phyloP scores from a whole-genome alignment of 495 filamentous ascomycete genomes.

The Penicillium arizonense region DNA sequence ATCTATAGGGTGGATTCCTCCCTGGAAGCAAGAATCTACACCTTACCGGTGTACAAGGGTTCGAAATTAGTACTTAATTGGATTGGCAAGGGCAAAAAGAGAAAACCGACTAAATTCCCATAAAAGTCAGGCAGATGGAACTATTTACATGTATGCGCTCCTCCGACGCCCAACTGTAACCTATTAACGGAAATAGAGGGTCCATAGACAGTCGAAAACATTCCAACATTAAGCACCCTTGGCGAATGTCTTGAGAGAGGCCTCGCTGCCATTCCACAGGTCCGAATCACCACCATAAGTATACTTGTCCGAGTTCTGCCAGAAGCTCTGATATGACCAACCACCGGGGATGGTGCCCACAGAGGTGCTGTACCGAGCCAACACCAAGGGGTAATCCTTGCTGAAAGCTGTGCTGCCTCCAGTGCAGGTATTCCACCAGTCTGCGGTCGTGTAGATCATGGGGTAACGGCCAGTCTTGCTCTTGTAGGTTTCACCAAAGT shows the following conservation, averaged over 20 bases:
- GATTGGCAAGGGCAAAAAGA: too few species aligned
- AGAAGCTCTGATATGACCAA: conserved; percentile 60
- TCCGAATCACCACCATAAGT: conserved; percentile 27
- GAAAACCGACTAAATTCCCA: too few species aligned
- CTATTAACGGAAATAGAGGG: too few species aligned
- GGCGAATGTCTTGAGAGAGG: conserved; percentile 16
- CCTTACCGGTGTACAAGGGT: too few species aligned
- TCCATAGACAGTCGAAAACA: background rate
- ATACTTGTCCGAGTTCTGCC: conserved; percentile 48
- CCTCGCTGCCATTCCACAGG: conserved; percentile 26
- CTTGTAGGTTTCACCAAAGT: conserved; percentile 59
- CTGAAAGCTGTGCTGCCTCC: conserved; percentile 53
- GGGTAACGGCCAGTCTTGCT: conserved; percentile 51
- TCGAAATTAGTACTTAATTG: too few species aligned
- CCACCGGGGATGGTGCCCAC: conserved; percentile 55
- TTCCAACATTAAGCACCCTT: background rate
- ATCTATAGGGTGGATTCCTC: too few species aligned
- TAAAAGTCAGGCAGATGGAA: too few species aligned
- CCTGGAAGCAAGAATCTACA: too few species aligned
- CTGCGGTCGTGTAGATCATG: conserved; percentile 58
- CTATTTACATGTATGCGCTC: too few species aligned
- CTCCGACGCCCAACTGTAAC: too few species aligned
- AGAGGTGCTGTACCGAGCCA: conserved; percentile 51
- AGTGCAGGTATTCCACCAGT: conserved; percentile 64
- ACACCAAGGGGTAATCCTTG: conserved; percentile 52